Evolutionary conservation across 129 eudicot genomes (phyloP).

Genomic region (Silybum marianum): DNA sequence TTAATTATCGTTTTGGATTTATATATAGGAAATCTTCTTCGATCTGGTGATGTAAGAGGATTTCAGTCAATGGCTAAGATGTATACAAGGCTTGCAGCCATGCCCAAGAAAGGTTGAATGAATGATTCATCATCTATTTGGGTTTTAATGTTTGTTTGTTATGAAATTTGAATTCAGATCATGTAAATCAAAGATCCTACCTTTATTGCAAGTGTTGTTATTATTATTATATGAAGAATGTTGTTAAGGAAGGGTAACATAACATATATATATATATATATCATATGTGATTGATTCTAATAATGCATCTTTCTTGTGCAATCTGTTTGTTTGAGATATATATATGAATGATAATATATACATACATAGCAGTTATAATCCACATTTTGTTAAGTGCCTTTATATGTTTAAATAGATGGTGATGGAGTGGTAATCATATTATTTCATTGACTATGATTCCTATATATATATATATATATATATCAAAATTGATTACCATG

Average conservation of each 20-base stretch:
- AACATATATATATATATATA: no score
- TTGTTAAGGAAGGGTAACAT: not conserved
- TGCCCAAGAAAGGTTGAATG: conserved; percentile 90
- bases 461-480: no score
- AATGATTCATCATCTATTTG: not conserved
- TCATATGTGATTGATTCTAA: not conserved
- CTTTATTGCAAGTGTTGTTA: not conserved
- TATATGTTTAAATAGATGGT: no score
- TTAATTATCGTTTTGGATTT: not conserved
- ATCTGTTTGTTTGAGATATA: no score
- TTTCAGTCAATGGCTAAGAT: conserved; percentile 96
- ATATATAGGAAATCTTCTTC: conserved; percentile 82
- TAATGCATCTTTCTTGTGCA: not conserved
- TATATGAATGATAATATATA: no score
- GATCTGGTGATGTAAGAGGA: conserved; percentile 87
- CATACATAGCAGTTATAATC: no score
- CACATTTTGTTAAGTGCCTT: no score
- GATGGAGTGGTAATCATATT: no score
- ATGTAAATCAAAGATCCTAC: not conserved
- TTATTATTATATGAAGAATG: not conserved
- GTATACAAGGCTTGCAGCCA: conserved; percentile 96
- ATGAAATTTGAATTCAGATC: not conserved
- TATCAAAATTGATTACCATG: no score
- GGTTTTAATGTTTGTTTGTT: not conserved
- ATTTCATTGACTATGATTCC: no score